Percentiles rank a stretch among this genome's conserved stretches.
Evolutionary conservation across 2,329 filamentous ascomycete species (phyloP).

Genomic region (Aspergillus sp.): DNA sequence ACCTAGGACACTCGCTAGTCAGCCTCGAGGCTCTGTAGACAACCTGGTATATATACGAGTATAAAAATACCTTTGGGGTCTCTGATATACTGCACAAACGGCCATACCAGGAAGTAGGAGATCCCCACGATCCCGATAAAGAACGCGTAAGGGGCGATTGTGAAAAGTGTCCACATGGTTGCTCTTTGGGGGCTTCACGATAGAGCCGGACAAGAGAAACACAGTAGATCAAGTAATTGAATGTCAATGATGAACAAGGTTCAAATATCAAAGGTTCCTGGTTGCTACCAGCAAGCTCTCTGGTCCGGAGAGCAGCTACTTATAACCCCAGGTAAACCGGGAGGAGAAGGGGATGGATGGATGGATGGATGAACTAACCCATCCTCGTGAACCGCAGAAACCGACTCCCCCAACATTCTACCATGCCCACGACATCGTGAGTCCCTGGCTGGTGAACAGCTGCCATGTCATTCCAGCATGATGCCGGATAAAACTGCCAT

Average conservation of each 20-base stretch:
- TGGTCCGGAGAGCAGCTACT: not conserved
- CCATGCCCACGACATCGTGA: constrained; percentile 3
- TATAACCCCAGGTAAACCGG: not conserved
- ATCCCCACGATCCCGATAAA: constrained; percentile 23
- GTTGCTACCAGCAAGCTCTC: not conserved
- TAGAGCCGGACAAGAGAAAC: not conserved
- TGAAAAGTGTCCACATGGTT: constrained; percentile 24
- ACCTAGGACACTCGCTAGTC: constrained; percentile 27
- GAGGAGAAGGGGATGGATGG: not conserved
- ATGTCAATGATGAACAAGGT: not conserved
- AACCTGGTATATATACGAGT: not conserved
- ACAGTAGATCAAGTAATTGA: not conserved
- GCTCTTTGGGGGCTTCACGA: not conserved
- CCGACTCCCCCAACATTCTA: not conserved
- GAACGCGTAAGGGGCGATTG: constrained; percentile 27
- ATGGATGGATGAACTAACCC: not conserved
- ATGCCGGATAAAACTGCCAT: constrained; percentile 14
- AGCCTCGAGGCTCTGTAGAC: not conserved
- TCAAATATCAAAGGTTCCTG: not conserved
- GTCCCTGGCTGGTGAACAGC: not conserved
- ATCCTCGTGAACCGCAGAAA: not conserved
- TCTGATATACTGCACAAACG: constrained; percentile 30
- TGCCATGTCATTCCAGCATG: not conserved
- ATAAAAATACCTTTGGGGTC: constrained; percentile 29
- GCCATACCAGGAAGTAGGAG: constrained; percentile 28